Evolutionary conservation across 2,329 filamentous ascomycete genomes (phyloP).

Genomic region (Hymenoscyphus fraxineus): DNA sequence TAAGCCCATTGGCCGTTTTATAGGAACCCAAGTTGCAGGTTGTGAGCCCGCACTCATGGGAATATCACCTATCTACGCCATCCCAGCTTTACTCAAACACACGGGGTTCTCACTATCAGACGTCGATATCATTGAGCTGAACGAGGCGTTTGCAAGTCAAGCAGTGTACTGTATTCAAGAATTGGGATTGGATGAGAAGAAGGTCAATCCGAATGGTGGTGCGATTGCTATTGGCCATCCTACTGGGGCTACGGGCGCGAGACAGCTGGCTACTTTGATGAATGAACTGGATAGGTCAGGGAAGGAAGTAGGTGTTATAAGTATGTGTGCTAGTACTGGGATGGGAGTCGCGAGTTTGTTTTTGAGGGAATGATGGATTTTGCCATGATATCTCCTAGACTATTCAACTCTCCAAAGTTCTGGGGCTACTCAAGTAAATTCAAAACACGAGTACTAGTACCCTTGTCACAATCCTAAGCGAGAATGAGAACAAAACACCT

Average conservation of each 20-base stretch:
- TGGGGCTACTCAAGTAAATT: too few relatives aligned
- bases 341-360: slow-evolving; percentile 26
- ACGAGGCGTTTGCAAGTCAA: slow-evolving; percentile 44
- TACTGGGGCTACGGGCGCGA: slow-evolving; percentile 47
- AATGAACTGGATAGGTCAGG: slow-evolving; percentile 46
- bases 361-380: slow-evolving; percentile 19
- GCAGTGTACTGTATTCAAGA: slow-evolving; percentile 42
- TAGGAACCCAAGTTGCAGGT: slow-evolving; percentile 59
- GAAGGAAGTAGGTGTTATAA: slow-evolving; percentile 46
- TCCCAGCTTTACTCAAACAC: slow-evolving; percentile 58
- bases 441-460: too few relatives aligned
- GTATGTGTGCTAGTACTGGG: slow-evolving; percentile 42
- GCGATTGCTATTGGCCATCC: slow-evolving; percentile 53
- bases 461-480: too few relatives aligned
- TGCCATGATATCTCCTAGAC: neutral
- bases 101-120: slow-evolving; percentile 55
- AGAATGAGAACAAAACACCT: too few relatives aligned
- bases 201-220: slow-evolving; percentile 51
- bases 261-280: slow-evolving; percentile 47
- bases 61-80: slow-evolving; percentile 60
- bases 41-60: slow-evolving; percentile 67
- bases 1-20: slow-evolving; percentile 61
- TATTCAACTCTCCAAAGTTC: neutral
- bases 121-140: slow-evolving; percentile 65
- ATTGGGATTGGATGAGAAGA: slow-evolving; percentile 44